A percentile compares a stretch with the other conserved stretches of the same genome.
phyloP scores from a whole-genome alignment of 2,329 filamentous ascomycete species.

The Aureobasidium sp. region DNA sequence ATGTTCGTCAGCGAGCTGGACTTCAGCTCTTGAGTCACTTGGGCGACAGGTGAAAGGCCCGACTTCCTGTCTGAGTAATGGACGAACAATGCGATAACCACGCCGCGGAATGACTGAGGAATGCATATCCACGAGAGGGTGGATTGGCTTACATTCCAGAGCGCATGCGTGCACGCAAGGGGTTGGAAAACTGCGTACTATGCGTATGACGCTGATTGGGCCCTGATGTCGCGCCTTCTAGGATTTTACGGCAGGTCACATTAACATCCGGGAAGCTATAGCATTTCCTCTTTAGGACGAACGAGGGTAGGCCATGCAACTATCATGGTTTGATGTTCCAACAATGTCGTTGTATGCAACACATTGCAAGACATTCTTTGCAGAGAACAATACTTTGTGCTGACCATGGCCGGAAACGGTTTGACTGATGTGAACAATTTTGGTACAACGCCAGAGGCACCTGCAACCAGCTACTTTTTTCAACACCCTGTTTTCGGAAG shows the following conservation, averaged over 20 bases:
- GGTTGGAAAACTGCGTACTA: neutral
- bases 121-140: neutral
- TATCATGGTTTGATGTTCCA: neutral
- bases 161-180: neutral
- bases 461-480: neutral
- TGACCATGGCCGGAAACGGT: neutral
- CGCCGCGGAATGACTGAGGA: neutral
- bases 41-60: neutral
- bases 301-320: too few relatives aligned
- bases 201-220: neutral
- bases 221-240: too few relatives aligned
- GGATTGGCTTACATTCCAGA: neutral
- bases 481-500: neutral
- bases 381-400: neutral
- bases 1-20: neutral
- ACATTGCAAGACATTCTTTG: neutral
- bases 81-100: neutral
- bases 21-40: neutral
- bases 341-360: neutral
- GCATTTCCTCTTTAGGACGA: neutral
- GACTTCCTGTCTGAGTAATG: neutral
- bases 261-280: neutral
- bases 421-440: neutral
- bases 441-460: too few relatives aligned
- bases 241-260: neutral